Evolutionary conservation across 2,329 filamentous ascomycete species (phyloP), one percentile per base, ranked within the genome.

Genomic region (Zasmidium angulare): DNA sequence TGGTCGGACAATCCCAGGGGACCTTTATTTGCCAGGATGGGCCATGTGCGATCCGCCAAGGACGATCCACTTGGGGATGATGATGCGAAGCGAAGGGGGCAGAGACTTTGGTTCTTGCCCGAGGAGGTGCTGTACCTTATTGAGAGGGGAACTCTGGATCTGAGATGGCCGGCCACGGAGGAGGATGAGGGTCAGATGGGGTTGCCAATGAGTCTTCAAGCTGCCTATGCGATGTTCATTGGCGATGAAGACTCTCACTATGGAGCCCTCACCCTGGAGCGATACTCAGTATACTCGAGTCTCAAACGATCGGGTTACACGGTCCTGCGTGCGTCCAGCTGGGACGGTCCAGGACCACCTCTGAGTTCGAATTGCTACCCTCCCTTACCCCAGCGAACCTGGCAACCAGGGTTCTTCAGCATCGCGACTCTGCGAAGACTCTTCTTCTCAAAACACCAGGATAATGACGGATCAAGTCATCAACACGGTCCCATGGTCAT

Each of bases 121-220:
- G 95, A 99, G 72, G 95, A 99, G 75, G 90, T 92, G 4, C 80
- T 99, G 55, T 97, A 92, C 70, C 75, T 97, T 63, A 81, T 98
- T 9, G 95, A 99, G 78, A 81, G 95, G 68, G 95, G 93, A 0
- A 92, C 85, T 50, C 70, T 98, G 69, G 91, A 98, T 74, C 82
- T 97, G 46, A 88, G 92, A 80, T 97, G 91, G 90, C 91, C 91
- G 11, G 66, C 64, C 0, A 59, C 59, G 21, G 71, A 69, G 3
- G 68, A 63, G 17, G 67, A 68, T 12, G 84, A 86, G 36, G 81
- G 82, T 59, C 83, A 86, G 6, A 77, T 82, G 2, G 89, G 89
- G 0, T 75, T 95, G n/a, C 92, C 93, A 0, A 87, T 99, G 80
- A 96, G 90, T 74, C 77, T 98, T 43, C 91, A 98, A 74, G 93